These are phyloP conservation scores for Talaromyces verruculosus DNA, from an alignment of 2,329 filamentous ascomycete species.

Conservation along the genomic window DNA sequence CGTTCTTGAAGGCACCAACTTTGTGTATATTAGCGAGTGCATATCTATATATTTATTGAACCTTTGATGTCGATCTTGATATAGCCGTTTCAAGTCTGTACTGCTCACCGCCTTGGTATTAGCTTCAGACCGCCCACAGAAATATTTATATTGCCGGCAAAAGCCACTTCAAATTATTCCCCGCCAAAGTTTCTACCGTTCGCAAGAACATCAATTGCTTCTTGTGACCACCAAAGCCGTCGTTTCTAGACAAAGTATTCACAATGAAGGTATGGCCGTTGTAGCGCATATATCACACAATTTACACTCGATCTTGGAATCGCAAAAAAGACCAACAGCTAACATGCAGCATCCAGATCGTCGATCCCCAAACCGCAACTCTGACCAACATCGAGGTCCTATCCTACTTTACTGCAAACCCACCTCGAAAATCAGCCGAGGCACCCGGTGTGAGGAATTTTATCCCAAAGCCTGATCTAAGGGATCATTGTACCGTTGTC, in stretches of 20 bases:
- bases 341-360: constrained; percentile 18
- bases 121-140: constrained; percentile 1
- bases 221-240: not conserved
- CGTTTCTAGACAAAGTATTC: not conserved
- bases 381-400: constrained; percentile 46
- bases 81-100: not conserved
- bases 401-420: constrained; percentile 40
- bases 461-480: constrained; percentile 44
- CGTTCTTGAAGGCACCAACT: not conserved
- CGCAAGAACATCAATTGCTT: not conserved
- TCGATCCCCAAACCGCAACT: constrained; percentile 24
- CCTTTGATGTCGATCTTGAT: not conserved
- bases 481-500: constrained; percentile 48
- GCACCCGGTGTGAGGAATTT: constrained; percentile 40
- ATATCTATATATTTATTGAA: not conserved
- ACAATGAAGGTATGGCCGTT: constrained; percentile 9
- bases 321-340: not conserved
- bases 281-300: not conserved
- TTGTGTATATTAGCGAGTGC: constrained; percentile 6
- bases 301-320: not conserved
- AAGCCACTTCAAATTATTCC: constrained; percentile 4
- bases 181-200: constrained; percentile 6
- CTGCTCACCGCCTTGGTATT: constrained; percentile 3
- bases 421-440: constrained; percentile 43
- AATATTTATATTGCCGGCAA: constrained; percentile 18